Conservation (phyloP, 345 rosid species). For the Ailanthus altissimus region DNA sequence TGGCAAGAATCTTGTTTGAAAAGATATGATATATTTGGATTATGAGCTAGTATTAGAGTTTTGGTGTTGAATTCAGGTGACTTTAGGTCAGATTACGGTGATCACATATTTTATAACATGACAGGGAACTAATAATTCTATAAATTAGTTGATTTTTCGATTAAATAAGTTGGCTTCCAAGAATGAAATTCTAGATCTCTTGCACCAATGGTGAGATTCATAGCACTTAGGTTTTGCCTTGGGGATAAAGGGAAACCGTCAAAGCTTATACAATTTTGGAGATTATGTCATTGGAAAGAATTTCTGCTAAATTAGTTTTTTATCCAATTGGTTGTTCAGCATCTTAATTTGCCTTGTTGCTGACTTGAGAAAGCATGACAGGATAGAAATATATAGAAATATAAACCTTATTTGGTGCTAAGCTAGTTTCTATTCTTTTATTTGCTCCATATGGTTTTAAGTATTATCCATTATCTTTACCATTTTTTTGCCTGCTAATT, state of each 20-base stretch:
- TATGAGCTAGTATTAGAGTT: not conserved
- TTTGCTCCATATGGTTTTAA: not conserved
- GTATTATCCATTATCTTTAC: not conserved
- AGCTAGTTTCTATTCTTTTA: not conserved
- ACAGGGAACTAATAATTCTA: not conserved
- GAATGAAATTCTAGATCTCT: conserved; percentile 43
- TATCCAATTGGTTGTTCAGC: not conserved
- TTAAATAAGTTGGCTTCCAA: conserved; percentile 12
- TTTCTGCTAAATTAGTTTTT: not conserved
- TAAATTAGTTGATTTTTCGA: not conserved
- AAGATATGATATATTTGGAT: not conserved
- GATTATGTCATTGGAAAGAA: not conserved
- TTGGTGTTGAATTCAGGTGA: not conserved
- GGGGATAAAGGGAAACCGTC: not conserved
- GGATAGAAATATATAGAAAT: not conserved
- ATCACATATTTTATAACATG: not conserved
- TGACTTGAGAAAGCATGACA: not conserved
- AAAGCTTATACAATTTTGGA: not conserved
- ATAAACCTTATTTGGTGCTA: not conserved
- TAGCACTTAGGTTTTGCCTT: conserved; percentile 24
- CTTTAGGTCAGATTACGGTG: not conserved
- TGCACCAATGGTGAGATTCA: conserved; percentile 46
- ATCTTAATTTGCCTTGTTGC: not conserved
- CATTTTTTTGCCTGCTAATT: not conserved
- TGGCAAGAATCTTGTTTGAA: not conserved